Conservation (phyloP, 805 yeast genomes). For the Starmera pachycereana region DNA sequence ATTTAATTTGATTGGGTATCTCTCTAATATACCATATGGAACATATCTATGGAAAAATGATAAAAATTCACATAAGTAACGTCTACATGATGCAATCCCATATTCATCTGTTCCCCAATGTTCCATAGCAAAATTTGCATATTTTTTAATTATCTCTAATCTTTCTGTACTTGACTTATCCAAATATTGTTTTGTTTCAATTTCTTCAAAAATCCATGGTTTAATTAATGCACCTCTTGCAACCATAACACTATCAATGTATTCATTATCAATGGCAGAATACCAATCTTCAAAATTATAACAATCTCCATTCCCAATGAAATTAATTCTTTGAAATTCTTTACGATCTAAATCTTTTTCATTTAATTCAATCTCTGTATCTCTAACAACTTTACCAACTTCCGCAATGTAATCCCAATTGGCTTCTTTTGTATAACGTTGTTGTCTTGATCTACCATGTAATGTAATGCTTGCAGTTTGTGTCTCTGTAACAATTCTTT, state of each 20-base stretch:
- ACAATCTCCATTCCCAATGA: conserved; percentile 93
- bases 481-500: conserved; percentile 62
- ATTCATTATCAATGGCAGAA: conserved; percentile 48
- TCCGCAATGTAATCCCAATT: conserved; percentile 85
- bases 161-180: conserved; percentile 91
- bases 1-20: conserved; percentile 79
- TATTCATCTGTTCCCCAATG: conserved; percentile 98
- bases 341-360: conserved; percentile 51
- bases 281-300: conserved; percentile 86
- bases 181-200: conserved; percentile 77
- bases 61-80: conserved; percentile 88
- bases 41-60: conserved; percentile 91
- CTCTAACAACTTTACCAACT: conserved; percentile 60
- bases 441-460: conserved; percentile 96
- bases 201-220: conserved; percentile 98
- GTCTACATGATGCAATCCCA: conserved; percentile 80
- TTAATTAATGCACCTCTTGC: conserved; percentile 97
- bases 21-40: conserved; percentile 88
- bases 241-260: conserved; percentile 90
- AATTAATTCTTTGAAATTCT: conserved; percentile 58
- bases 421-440: conserved; percentile 83
- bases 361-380: conserved; percentile 34
- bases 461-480: conserved; percentile 86
- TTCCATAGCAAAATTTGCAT: conserved; percentile 72
- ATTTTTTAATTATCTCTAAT: conserved; percentile 59